Evolutionary conservation across 78 protist genomes (phyloP).

Genomic region (Protostelium mycophagum): DNA sequence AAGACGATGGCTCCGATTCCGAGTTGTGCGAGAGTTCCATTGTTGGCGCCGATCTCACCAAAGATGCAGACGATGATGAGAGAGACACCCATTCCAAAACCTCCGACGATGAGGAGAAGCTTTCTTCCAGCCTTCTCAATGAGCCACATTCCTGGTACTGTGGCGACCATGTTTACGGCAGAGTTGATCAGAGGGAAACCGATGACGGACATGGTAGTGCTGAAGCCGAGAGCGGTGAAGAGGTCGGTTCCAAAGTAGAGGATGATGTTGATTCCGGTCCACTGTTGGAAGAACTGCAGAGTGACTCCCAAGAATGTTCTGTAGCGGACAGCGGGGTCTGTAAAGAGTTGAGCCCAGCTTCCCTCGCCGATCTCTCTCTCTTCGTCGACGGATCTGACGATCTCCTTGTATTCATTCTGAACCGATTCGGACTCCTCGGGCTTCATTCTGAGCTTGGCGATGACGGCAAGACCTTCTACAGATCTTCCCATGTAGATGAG

Average conservation of each 20-base stretch:
- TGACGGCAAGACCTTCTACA: slow-evolving; percentile 11
- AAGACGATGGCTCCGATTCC: slow-evolving; percentile 23
- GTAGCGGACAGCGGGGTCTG: neutral
- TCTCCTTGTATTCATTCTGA: slow-evolving; percentile 11
- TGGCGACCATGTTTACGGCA: slow-evolving; percentile 2
- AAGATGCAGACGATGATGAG: slow-evolving; percentile 22
- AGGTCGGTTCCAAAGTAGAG: slow-evolving; percentile 20
- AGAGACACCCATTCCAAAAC: slow-evolving; percentile 16
- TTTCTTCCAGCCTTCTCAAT: slow-evolving; percentile 23
- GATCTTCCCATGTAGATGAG: slow-evolving; percentile 14
- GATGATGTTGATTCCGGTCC: slow-evolving; percentile 32
- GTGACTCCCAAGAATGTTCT: neutral
- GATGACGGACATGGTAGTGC: slow-evolving; percentile 8
- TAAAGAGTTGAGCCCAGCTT: slow-evolving; percentile 19
- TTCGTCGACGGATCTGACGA: slow-evolving; percentile 6
- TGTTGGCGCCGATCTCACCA: slow-evolving; percentile 4
- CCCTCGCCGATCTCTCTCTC: slow-evolving; percentile 20
- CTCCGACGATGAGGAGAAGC: slow-evolving; percentile 24
- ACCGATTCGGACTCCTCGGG: slow-evolving; percentile 9
- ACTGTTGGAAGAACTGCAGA: neutral
- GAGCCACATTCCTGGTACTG: slow-evolving; percentile 15
- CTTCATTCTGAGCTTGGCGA: slow-evolving; percentile 10
- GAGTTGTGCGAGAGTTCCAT: slow-evolving; percentile 1
- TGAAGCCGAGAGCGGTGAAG: slow-evolving; percentile 18
- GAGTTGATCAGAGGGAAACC: slow-evolving; percentile 12